Conservation (phyloP, 805 yeast species). For the Starmerella geochares region DNA sequence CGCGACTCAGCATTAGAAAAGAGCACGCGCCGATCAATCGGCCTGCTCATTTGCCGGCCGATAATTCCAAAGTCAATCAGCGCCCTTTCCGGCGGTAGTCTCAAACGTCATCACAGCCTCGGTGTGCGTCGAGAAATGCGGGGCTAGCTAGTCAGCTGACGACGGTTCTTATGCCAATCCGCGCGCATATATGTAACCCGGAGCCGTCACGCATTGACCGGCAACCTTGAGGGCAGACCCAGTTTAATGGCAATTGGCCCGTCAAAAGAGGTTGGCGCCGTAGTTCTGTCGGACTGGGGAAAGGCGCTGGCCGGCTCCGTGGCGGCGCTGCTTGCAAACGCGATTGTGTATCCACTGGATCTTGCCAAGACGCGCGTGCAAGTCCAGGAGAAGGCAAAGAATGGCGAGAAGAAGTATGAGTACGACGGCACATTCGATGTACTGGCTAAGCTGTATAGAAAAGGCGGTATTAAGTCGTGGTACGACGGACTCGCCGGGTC, state of each 20-base stretch:
- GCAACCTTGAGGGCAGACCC: too few species aligned
- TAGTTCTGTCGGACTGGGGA: constrained; percentile 48
- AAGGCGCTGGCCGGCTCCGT: constrained; percentile 74
- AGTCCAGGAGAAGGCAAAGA: constrained; percentile 39
- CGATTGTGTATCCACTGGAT: constrained; percentile 72
- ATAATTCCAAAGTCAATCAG: too few species aligned
- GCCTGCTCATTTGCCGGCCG: too few species aligned
- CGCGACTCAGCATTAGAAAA: too few species aligned
- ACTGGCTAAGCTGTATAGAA: constrained; percentile 43
- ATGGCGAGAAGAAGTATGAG: constrained; percentile 19
- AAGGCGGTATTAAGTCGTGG: constrained; percentile 56
- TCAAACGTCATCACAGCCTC: background rate
- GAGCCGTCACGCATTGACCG: too few species aligned
- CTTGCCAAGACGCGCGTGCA: constrained; percentile 67
- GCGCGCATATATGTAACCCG: background rate
- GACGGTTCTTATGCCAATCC: background rate
- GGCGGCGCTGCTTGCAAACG: constrained; percentile 70
- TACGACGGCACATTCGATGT: constrained; percentile 58
- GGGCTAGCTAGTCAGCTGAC: constrained; percentile 5
- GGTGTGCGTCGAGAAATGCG: background rate
- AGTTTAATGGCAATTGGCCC: constrained; percentile 12
- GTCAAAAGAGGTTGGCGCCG: constrained; percentile 16
- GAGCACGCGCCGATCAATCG: too few species aligned
- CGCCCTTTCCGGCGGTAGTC: background rate
- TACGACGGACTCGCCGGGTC: constrained; percentile 65